A percentile compares a stretch with the other conserved stretches of the same genome.
Evolutionary conservation across 495 filamentous ascomycete species (phyloP).

Genomic region (Talaromyces thailandensis): DNA sequence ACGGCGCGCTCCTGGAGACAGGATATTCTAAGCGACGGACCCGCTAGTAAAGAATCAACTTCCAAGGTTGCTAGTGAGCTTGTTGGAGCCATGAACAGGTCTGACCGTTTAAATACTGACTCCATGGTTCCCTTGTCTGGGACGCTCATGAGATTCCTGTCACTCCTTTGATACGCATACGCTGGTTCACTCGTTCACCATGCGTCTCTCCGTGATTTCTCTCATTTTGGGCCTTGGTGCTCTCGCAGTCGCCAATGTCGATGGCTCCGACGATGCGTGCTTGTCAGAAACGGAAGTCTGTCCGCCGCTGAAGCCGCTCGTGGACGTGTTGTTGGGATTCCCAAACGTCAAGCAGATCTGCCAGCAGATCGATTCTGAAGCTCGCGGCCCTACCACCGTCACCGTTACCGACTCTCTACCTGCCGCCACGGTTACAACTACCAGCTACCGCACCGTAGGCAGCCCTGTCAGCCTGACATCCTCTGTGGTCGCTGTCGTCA

Average conservation of each 20-base stretch:
- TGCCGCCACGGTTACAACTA: background rate
- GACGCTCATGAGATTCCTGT: background rate
- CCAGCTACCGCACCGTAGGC: background rate
- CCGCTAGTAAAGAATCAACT: background rate
- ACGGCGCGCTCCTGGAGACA: background rate
- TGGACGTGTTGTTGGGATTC: background rate
- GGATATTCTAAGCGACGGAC: background rate
- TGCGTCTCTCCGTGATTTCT: background rate
- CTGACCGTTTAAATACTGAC: background rate
- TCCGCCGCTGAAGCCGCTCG: background rate
- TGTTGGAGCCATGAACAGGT: too few species aligned
- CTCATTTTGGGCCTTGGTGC: background rate
- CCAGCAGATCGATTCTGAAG: background rate
- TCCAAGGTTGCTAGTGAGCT: background rate
- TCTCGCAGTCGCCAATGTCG: background rate
- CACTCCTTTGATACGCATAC: background rate
- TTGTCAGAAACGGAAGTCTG: background rate
- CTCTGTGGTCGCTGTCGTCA: background rate
- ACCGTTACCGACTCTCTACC: background rate
- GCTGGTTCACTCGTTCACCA: background rate
- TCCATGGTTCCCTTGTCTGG: background rate
- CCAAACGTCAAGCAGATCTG: background rate
- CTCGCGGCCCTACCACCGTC: background rate
- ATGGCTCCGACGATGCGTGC: background rate
- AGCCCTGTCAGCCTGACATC: background rate